Evolutionary conservation across 768 basidiomycete genomes (phyloP), one percentile per base, ranked within the genome.

Genomic region (Boletus barrowsii): DNA sequence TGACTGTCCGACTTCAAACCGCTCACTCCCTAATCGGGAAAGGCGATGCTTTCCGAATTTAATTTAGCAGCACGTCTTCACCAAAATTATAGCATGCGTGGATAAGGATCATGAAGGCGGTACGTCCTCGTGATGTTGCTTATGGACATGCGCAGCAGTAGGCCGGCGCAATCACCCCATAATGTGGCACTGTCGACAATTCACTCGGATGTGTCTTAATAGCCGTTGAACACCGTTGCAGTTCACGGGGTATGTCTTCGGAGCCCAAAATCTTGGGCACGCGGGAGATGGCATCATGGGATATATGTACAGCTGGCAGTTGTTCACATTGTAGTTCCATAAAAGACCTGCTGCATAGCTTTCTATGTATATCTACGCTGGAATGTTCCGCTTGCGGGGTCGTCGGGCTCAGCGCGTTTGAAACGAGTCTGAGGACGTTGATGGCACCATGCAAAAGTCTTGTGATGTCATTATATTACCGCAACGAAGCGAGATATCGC

Each of bases 401-500:
- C 39, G 18, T 4, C 15, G n/a, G 18, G 7, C 17, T 40, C n/a
- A 40, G 15, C 39, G 29, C 29, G 9, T 29, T 26, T n/a, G 24
- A 26, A 26, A 8, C 26, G 26, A 26, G 8, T 39, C 39, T 18
- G 10, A 9, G n/a, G n/a, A 36, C 36, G 13, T 42, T 43, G 22
- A 26, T 40, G 15, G 29, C 10, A 18, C 24, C 35, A 45, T 22
- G 18, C 30, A 20, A 20, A 13, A n/a, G 43, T 32, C 20, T 33
- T 35, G 37, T 24, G 32, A 62, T 26, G 26, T 22, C 22, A 42
- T 20, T 29, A 20, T 33, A 47, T 69, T 73, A 79, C 65, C 76
- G 76, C 62, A 84, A 65, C 54, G 84, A 81, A 61, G 81, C 77
- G 60, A 88, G 78, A 62, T 87, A 83, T 73, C 80, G 74, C 88